Evolutionary conservation across 352 stramenopile species (phyloP), one percentile per base, ranked within the genome.

Genomic region (Phytophthora tubulina): DNA sequence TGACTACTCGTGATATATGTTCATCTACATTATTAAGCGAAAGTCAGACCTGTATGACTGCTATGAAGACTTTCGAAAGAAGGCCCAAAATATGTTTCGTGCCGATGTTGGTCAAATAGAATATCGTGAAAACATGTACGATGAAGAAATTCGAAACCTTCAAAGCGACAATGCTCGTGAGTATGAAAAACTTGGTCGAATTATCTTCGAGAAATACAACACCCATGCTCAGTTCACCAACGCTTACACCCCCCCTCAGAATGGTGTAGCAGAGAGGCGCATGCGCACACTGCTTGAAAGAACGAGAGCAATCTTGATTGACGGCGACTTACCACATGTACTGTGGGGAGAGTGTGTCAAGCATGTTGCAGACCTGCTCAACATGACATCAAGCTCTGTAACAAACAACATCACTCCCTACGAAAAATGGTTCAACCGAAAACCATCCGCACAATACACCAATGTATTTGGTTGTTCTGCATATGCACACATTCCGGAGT

Each of bases 381-480:
- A 42, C 38, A 63, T 63, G 5, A 53, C 55, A 7, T 30, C 55
- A 14, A 63, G 55, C 11, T 14, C 39, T 13, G 42, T 53, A 2
- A 53, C 55, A n/a, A 27, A 50, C 17, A 39, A 52, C 44, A 30
- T 7, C 39, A 42, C 55, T 15, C 55, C 9, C 10, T 41, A 50
- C 21, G 33, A 66, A 36, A 48, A 50, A 27, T 36, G 55, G 35
- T 59, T 44, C 39, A 50, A 50, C 1, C 13, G 14, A 11, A 62
- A 62, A 44, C 54, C 30, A 52, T 45, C 41, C 10, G 41, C 31
- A 32, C 54, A 62, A 1, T 62, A 53, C 4, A 50, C 52, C 7
- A 45, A 62, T 44, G 54, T 62, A 3, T 62, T 52, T 62, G 39
- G 54, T 3, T 62, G 54, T 13, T n/a, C 54, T 6, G 21, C 38